Percentiles rank a stretch among this genome's conserved stretches.
phyloP scores from a whole-genome alignment of 2,329 filamentous ascomycete species.

The Pezicula neosporulosa region DNA sequence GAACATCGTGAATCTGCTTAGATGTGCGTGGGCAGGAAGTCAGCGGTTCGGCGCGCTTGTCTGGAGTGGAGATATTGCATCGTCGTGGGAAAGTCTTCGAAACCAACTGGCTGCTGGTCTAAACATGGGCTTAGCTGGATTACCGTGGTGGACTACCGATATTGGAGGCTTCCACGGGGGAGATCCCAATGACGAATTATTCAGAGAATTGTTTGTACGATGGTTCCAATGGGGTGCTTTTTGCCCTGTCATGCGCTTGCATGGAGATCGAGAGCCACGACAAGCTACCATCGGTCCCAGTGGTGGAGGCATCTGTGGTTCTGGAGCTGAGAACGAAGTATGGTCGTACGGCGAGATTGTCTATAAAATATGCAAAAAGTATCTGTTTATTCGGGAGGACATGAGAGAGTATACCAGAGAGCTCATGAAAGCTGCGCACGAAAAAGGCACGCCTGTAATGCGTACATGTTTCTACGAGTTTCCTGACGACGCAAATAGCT shows the following conservation, averaged over 20 bases:
- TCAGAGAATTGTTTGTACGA: conserved; percentile 60
- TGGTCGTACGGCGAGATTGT: conserved; percentile 63
- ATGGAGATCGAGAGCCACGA: conserved; percentile 62
- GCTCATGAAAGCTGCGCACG: conserved; percentile 57
- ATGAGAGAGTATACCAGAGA: conserved; percentile 53
- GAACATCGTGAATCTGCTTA: conserved; percentile 56
- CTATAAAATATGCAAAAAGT: conserved; percentile 56
- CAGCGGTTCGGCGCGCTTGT: conserved; percentile 64
- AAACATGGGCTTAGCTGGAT: conserved; percentile 61
- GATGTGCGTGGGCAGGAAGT: conserved; percentile 54
- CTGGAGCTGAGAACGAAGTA: conserved; percentile 57
- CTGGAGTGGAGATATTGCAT: conserved; percentile 66
- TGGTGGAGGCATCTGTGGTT: conserved; percentile 15
- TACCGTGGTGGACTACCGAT: conserved; percentile 69
- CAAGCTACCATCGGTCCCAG: conserved; percentile 8
- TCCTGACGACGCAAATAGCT: conserved; percentile 47
- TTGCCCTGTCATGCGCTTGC: conserved; percentile 64
- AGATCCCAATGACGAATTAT: conserved; percentile 48
- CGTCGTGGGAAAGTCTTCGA: conserved; percentile 56
- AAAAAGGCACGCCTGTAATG: conserved; percentile 58
- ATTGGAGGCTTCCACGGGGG: conserved; percentile 69
- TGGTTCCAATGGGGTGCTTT: conserved; percentile 71
- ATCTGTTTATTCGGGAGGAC: conserved; percentile 54
- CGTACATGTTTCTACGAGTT: conserved; percentile 63
- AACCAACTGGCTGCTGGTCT: conserved; percentile 61